phyloP scores from a whole-genome alignment of 1,139 yeast genomes.

The Geotrichum aggregatum region DNA sequence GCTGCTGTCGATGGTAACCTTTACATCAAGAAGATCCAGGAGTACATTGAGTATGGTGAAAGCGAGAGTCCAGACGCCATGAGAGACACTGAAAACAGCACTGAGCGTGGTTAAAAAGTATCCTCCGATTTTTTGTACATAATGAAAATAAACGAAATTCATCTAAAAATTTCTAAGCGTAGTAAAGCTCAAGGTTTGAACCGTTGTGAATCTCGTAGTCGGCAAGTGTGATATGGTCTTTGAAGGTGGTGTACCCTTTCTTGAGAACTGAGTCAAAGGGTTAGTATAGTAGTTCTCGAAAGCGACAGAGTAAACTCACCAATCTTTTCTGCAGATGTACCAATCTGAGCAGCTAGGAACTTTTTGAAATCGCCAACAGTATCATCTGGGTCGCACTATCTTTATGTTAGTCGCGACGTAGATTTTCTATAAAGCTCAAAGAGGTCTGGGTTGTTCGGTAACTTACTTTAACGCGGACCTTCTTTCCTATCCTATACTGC shows the following conservation, averaged over 20 bases:
- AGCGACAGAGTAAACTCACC: conserved; percentile 29
- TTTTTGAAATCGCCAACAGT: conserved; percentile 90
- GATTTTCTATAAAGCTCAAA: neutral
- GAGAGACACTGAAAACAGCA: conserved; percentile 30
- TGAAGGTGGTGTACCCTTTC: conserved; percentile 60
- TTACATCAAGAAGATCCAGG: conserved; percentile 67
- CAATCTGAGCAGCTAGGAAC: conserved; percentile 75
- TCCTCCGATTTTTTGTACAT: conserved; percentile 3
- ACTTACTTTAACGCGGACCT: conserved; percentile 63
- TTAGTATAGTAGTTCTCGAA: neutral
- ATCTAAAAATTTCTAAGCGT: conserved; percentile 11
- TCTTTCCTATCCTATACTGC: conserved; percentile 70
- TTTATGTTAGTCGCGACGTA: neutral
- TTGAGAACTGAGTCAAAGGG: conserved; percentile 34
- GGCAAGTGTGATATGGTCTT: conserved; percentile 83
- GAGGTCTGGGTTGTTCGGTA: neutral
- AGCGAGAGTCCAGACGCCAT: conserved; percentile 33
- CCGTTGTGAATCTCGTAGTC: conserved; percentile 95
- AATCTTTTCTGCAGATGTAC: conserved; percentile 65
- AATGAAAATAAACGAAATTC: neutral
- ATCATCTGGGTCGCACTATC: conserved; percentile 68
- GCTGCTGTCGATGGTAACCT: conserved; percentile 73
- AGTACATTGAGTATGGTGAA: conserved; percentile 70
- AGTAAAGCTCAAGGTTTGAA: conserved; percentile 74
- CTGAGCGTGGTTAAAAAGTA: conserved; percentile 36